These are phyloP conservation scores for Boletus tylopilopsis DNA, from an alignment of 768 basidiomycete species.

Conservation along the genomic window DNA sequence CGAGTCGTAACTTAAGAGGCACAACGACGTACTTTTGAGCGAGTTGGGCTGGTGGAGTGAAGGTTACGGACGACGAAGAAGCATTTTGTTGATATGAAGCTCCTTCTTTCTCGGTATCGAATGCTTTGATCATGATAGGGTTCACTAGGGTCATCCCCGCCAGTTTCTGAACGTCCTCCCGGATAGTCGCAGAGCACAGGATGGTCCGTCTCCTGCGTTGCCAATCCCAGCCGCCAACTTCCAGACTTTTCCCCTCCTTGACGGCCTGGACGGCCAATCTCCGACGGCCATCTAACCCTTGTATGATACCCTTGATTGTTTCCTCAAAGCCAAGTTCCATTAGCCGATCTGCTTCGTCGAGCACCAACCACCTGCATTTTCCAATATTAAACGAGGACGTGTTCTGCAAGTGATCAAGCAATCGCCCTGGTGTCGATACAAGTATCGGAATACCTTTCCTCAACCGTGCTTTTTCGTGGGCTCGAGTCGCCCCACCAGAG, in stretches of 20 bases:
- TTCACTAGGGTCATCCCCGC: conserved; percentile 77
- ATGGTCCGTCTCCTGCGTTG: conserved; percentile 73
- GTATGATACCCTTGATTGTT: conserved; percentile 85
- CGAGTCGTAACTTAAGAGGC: conserved; percentile 92
- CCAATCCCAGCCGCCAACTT: conserved; percentile 89
- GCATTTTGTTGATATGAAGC: conserved; percentile 12
- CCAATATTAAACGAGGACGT: conserved; percentile 90
- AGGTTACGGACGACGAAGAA: conserved; percentile 45
- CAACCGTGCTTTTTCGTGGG: conserved; percentile 93
- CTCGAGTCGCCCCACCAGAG: conserved; percentile 89
- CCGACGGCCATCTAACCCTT: conserved; percentile 78
- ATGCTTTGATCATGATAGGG: conserved; percentile 82
- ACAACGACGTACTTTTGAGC: conserved; percentile 86
- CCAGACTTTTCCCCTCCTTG: conserved; percentile 60
- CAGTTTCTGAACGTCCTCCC: conserved; percentile 91
- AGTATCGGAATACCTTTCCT: conserved; percentile 94
- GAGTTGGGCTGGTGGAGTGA: conserved; percentile 93
- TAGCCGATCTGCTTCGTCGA: conserved; percentile 95
- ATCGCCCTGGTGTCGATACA: conserved; percentile 91
- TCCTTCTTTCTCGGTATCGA: conserved; percentile 41
- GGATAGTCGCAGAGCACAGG: conserved; percentile 94
- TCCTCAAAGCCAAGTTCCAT: conserved; percentile 99
- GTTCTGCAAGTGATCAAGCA: conserved; percentile 95
- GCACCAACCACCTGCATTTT: conserved; percentile 92
- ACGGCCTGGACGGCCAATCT: conserved; percentile 68